Conservation (phyloP, 306 rosid species). For the Medicago truncatula region MtrunA17r5.0-ANR NC_053045.1:54642001-54642500, state of each 20-base stretch:
- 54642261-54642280: slow-evolving; percentile 78
- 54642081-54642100: slow-evolving; percentile 88
- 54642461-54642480: no score
- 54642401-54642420: slow-evolving; percentile 74
- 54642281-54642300: slow-evolving; percentile 77
- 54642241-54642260: slow-evolving; percentile 85
- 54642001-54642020: not conserved
- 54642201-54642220: slow-evolving; percentile 44
- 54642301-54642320: slow-evolving; percentile 76
- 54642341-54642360: not conserved
- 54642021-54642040: not conserved
- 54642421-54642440: slow-evolving; percentile 62
- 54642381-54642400: slow-evolving; percentile 47
- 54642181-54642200: not conserved
- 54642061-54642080: slow-evolving; percentile 65
- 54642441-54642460: no score
- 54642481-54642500: no score
- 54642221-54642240: slow-evolving; percentile 76
- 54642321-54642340: slow-evolving; percentile 11
- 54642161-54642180: not conserved
- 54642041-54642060: slow-evolving; percentile 14
- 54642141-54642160: slow-evolving; percentile 60
- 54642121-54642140: slow-evolving; percentile 87
- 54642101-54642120: slow-evolving; percentile 85
- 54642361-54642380: slow-evolving; percentile 42